Base-by-base conservation (phyloP, 208 protist genomes). In the Blechomonas ayalai region DNA sequence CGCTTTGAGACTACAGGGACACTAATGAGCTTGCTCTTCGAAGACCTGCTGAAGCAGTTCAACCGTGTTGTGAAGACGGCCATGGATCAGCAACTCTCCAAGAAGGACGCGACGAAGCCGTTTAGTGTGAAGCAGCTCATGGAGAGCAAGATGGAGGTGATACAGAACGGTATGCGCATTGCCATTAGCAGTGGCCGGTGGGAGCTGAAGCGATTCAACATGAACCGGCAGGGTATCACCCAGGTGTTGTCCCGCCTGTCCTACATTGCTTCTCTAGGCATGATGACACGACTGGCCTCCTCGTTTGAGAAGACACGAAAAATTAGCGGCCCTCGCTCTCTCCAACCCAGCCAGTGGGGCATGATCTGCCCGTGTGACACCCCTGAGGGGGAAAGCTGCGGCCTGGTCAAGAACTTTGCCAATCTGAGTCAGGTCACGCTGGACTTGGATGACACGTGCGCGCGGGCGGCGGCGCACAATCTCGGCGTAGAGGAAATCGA, bases 321-420 rank as follows among this genome's bases (percentile, higher is more conserved):
- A 54, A 88, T 98, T 0, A 85, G 83, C 45, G 96, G 96, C 0
- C 97, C 96, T 12, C 78, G 82, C 38, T 82, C 79, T 15, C 64
- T 99, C 29, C 97, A 99, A 63, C 89, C 97, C 1, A 99, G 97
- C 31, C 98, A 99, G 58, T 99, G 96, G 91, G 98, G 98, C 41
- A 99, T 99, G 91, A 78, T 99, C 13, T 99, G 99, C 67, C 99
- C 99, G 1, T 95, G 94, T 32, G 98, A 99, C 67, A 99, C 98
- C 7, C 98, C 98, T 2, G 97, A 99, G 67, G 97, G 97, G 27
- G 97, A 99, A 51, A 90, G 88, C 38, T 99, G 97, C 53, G 99
- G 99, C 35, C 74, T 99, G 0, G 97, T 99, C 3, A 99, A 99
- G 78, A 99, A 99, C 71, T 92, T 99, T 34, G 89, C 98, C 6